Evolutionary conservation across 164 flowering plant species (phyloP), one percentile per base, ranked within the genome.

Genomic region (Annona cherimola): DNA sequence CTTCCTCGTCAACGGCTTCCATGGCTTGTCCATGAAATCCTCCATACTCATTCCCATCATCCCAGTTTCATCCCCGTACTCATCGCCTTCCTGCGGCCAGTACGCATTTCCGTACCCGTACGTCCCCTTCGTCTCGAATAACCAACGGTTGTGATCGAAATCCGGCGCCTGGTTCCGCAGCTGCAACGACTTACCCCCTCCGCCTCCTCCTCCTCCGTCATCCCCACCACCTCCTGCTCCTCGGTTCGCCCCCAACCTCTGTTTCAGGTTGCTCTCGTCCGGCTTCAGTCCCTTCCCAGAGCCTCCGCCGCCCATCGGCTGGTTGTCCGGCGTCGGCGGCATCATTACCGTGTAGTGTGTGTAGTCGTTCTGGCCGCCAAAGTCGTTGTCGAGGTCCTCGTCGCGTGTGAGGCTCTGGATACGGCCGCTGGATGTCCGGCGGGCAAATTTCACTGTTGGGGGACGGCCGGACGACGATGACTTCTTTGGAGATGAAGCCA

Each of bases 281-380:
- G 45, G 7, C 18, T 64, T 64, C 16, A 39, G 43, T 12, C 5
- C 1, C 20, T 26, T 14, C 35, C 50, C 43, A 3, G n/a, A 4
- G 2, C 60, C 59, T 9, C 18, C 40, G 43, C 20, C 54, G 18
- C 26, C 87, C 60, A 69, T 74, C 2, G 96, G 97, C 68, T 92
- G 95, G 82, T 92, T 92, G 75, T 92, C 97, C 0, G 99, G 99
- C 0, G 99, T 94, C 0, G 97, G 97, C 0, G 99, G 99, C 97
- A 94, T 85, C 61, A 89, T 57, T 2, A 92, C 99, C 0, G 97
- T 92, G 85, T 92, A 94, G 41, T 89, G 84, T 16, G 76, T 75
- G 74, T 84, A 86, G 79, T 91, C 97, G 66, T 76, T 86, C 45
- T 77, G 81, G 61, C 80, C 74, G 2, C 86, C 72, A 41, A 63